phyloP scores from a whole-genome alignment of 2,329 filamentous ascomycete genomes.

The Metarhizium album region DNA sequence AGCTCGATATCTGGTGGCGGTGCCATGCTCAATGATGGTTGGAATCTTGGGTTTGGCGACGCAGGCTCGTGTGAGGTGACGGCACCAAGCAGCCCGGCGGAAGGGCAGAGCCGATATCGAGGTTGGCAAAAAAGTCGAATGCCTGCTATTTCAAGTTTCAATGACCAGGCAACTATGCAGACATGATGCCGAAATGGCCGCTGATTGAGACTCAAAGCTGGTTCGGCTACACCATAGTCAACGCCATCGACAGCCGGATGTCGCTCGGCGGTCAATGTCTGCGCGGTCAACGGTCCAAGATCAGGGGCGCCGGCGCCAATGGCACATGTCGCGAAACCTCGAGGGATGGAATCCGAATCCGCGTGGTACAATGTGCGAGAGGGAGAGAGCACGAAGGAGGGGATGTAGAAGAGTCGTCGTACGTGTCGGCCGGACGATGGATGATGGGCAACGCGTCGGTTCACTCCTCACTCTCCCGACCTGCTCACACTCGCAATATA shows the following conservation, averaged over 20 bases:
- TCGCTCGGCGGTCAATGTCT: background rate
- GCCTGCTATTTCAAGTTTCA: background rate
- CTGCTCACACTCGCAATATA: too few relatives aligned
- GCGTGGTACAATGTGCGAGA: background rate
- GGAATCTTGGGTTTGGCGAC: background rate
- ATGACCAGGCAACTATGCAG: background rate
- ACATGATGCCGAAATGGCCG: background rate
- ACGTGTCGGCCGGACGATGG: too few relatives aligned
- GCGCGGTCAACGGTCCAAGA: background rate
- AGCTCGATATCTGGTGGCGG: constrained; percentile 38
- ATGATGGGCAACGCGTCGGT: too few relatives aligned
- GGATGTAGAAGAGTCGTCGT: too few relatives aligned
- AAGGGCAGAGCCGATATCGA: background rate
- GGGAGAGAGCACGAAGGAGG: too few relatives aligned
- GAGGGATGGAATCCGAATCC: too few relatives aligned
- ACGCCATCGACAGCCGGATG: background rate
- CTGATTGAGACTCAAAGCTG: background rate
- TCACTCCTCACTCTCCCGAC: too few relatives aligned
- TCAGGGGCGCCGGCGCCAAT: background rate
- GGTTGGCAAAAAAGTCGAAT: background rate
- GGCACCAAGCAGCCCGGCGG: background rate
- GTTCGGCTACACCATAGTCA: background rate
- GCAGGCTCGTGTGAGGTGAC: background rate
- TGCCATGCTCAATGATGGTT: constrained; percentile 24
- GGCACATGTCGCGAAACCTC: background rate